Conservation (phyloP, 2,329 filamentous ascomycete genomes). For the Fusarium sp. region DNA sequence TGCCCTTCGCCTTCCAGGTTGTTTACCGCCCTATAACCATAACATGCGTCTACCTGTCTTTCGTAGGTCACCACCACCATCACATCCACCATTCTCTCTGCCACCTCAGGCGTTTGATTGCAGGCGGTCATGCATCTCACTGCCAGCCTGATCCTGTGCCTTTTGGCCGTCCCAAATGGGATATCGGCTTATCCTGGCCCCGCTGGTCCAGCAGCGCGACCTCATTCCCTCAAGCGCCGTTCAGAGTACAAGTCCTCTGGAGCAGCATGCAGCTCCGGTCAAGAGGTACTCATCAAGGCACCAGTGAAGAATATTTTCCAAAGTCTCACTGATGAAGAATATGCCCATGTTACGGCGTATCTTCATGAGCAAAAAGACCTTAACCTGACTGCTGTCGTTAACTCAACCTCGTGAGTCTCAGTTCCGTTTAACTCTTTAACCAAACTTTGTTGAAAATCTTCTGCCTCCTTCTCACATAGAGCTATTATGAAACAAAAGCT, state of each 20-base stretch:
- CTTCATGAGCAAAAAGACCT: slow-evolving; percentile 19
- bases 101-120: too few relatives aligned
- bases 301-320: slow-evolving; percentile 19
- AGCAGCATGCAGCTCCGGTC: background rate
- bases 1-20: too few relatives aligned
- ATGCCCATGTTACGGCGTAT: slow-evolving; percentile 21
- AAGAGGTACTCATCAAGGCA: background rate
- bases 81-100: too few relatives aligned
- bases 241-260: background rate
- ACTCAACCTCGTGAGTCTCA: slow-evolving; percentile 25
- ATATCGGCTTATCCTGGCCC: background rate
- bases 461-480: too few relatives aligned
- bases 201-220: slow-evolving; percentile 1
- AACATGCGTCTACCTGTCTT: too few relatives aligned
- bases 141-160: too few relatives aligned
- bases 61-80: too few relatives aligned
- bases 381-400: slow-evolving; percentile 22
- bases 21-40: too few relatives aligned
- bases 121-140: too few relatives aligned
- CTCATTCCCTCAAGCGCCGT: slow-evolving; percentile 17
- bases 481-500: too few relatives aligned
- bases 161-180: background rate
- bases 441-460: too few relatives aligned
- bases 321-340: slow-evolving; percentile 19
- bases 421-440: too few relatives aligned